Base-by-base conservation (phyloP, 345 rosid genomes). In the Lumnitzera littorea region DNA sequence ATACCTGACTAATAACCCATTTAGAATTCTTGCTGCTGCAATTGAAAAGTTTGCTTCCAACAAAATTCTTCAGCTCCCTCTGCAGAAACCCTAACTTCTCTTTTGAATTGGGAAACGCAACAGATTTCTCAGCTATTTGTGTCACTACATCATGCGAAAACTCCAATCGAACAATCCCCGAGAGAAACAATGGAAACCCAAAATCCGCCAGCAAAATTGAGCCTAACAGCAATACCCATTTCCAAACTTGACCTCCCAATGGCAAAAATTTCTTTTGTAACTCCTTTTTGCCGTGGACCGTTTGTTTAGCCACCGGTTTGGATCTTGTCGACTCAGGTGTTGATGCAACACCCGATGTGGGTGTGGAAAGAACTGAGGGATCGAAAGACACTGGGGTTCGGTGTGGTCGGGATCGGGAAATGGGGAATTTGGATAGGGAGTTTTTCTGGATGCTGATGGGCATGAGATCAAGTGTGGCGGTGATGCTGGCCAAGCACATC, bases 401-500 rank as follows among this genome's bases (percentile, higher is more conserved):
- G 6, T 48, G 63, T 2, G 2, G 51, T 5, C 71, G 67, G 56
- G 74, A 66, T 0, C 67, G 63, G 0, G 84, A 73, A 54, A 70
- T 55, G 15, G 84, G 84, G 68, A 86, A 70, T 71, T 78, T 86
- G 11, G 89, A 77, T 69, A 90, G 78, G 1, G 96, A 84, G 67
- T 79, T 82, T 61, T 78, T 89, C 27, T 84, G 91, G n/a, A 73
- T 64, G 64, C 85, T 94, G 10, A 46, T 17, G n/a, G 95, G 84
- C 87, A 84, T 80, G 67, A 94, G 97, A 55, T 94, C 99, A 47
- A 83, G 89, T 48, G 89, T 94, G 25, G 96, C 95, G 55, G 76
- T 86, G 82, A 94, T 84, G 77, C 95, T 88, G 15, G 80, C 88
- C 41, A 90, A 71, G 78, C 97, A 94, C 41, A 88, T 86, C 27